Evolutionary conservation across 2,329 filamentous ascomycete genomes (phyloP).

Genomic region (Lachnellula subtilissima): DNA sequence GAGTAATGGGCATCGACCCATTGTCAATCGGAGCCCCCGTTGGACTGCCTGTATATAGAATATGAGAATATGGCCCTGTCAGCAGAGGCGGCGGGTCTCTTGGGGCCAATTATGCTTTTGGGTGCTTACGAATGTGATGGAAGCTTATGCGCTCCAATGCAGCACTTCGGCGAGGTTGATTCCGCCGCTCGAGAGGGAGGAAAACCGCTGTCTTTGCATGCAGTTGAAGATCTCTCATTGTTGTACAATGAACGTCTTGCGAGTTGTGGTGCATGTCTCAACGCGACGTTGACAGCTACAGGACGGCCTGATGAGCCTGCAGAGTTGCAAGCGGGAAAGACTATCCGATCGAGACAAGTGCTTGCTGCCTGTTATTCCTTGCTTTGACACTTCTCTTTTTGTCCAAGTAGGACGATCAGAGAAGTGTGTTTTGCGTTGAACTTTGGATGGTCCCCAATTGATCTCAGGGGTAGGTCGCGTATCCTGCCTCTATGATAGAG

Average conservation of each 20-base stretch:
- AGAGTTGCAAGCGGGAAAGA: neutral
- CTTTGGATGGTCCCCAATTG: neutral
- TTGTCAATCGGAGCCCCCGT: conserved; percentile 2
- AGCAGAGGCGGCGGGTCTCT: neutral
- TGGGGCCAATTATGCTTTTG: conserved; percentile 1
- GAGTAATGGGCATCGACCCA: neutral
- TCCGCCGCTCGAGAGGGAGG: conserved; percentile 1
- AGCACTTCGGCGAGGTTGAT: neutral
- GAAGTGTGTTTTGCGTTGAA: neutral
- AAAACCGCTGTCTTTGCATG: neutral
- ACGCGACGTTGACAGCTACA: neutral
- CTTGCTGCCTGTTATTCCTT: neutral
- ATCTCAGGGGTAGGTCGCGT: neutral
- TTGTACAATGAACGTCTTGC: neutral
- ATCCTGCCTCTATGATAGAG: neutral
- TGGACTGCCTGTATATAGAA: conserved; percentile 1
- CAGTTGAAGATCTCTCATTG: neutral
- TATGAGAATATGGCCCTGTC: conserved; percentile 1
- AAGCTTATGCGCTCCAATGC: conserved; percentile 1
- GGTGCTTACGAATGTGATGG: neutral
- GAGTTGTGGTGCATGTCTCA: neutral
- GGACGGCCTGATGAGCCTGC: neutral
- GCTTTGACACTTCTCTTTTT: neutral
- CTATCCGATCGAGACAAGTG: neutral
- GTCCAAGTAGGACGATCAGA: neutral